Conservation (phyloP, 192 early-diverging fungal genomes). For the Nowakowskiella sp. region DNA sequence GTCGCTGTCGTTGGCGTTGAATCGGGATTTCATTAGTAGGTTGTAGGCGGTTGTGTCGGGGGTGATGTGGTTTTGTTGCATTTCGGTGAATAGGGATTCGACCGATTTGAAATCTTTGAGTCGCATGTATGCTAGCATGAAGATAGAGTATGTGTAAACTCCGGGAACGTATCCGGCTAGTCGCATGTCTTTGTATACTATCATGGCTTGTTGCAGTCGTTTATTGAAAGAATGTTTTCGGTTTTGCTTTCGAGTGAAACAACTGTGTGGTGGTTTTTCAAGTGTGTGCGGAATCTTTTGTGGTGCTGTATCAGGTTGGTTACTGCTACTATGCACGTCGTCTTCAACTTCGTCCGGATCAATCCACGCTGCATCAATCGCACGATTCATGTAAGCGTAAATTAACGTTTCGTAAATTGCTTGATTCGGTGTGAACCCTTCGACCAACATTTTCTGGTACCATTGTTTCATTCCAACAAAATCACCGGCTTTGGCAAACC, state of each 20-base stretch:
- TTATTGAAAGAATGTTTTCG: background rate
- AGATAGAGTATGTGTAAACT: slow-evolving; percentile 2
- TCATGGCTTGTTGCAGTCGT: background rate
- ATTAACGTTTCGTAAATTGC: too few species aligned
- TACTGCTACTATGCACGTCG: too few species aligned
- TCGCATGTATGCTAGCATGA: slow-evolving; percentile 6
- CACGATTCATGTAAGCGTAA: too few species aligned
- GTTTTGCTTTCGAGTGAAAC: background rate
- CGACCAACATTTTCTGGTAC: background rate
- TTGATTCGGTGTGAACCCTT: too few species aligned
- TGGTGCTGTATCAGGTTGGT: too few species aligned
- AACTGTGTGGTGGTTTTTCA: background rate
- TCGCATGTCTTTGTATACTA: slow-evolving; percentile 7
- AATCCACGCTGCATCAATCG: too few species aligned
- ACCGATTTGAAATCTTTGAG: background rate
- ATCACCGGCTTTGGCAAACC: background rate
- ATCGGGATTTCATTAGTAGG: background rate
- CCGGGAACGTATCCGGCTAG: background rate
- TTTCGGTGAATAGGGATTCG: background rate
- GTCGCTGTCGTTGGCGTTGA: background rate
- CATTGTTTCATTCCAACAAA: background rate
- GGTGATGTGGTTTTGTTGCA: background rate
- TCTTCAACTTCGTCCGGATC: too few species aligned
- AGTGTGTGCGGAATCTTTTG: too few species aligned
- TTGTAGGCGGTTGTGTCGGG: background rate